These are phyloP conservation scores for Hygrophoropsis aurantiaca DNA, from an alignment of 768 basidiomycete genomes.

Conservation along the genomic window DNA sequence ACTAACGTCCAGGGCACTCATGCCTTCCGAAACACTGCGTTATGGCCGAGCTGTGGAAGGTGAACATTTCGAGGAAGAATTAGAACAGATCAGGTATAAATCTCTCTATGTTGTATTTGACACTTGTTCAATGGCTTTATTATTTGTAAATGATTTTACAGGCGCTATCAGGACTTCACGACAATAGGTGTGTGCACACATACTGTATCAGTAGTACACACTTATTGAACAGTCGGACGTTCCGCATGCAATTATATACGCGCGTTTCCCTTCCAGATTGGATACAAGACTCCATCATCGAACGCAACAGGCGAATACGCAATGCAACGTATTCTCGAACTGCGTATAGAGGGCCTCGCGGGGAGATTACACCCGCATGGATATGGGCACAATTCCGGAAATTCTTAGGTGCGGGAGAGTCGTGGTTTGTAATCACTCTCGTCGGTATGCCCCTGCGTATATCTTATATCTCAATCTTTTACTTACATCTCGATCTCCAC, in stretches of 20 bases:
- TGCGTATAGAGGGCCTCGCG: constrained; percentile 47
- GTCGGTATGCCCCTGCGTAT: constrained; percentile 64
- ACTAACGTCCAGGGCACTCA: constrained; percentile 3
- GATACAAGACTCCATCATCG: constrained; percentile 93
- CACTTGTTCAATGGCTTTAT: no score
- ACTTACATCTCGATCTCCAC: background rate
- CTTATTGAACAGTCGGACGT: no score
- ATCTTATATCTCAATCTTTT: background rate
- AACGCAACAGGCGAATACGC: constrained; percentile 76
- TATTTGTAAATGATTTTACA: constrained; percentile 31
- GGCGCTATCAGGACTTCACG: constrained; percentile 93
- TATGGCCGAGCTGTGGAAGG: constrained; percentile 22
- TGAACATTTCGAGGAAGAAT: constrained; percentile 61
- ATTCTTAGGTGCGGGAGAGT: constrained; percentile 71
- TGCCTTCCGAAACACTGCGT: constrained; percentile 20
- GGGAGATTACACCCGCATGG: constrained; percentile 53
- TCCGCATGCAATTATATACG: no score
- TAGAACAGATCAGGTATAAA: constrained; percentile 69
- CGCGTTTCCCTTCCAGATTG: constrained; percentile 61
- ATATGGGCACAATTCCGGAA: constrained; percentile 62
- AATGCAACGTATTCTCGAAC: constrained; percentile 43
- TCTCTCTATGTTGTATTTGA: no score
- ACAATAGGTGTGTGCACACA: constrained; percentile 71
- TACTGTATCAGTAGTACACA: no score
- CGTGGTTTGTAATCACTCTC: constrained; percentile 88